Percentiles rank a stretch among this genome's conserved stretches.
These are phyloP conservation scores for Colletotrichum godetiae DNA, from an alignment of 2,329 filamentous ascomycete genomes.

Conservation along the genomic window DNA sequence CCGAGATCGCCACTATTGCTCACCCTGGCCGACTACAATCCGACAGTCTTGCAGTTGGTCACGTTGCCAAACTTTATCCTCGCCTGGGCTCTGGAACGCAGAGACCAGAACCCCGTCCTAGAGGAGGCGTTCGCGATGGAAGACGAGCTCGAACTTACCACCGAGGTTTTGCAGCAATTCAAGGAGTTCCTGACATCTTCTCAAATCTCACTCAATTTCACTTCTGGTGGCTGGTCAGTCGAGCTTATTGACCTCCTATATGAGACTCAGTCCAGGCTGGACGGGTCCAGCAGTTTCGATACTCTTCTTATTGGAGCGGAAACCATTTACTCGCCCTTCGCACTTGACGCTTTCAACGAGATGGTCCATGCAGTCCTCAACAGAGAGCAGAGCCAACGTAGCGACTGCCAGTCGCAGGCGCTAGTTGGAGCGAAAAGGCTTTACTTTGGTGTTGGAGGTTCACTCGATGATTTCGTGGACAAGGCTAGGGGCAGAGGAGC, in stretches of 20 bases:
- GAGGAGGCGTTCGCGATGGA: slow-evolving; percentile 60
- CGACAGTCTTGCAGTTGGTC: slow-evolving; percentile 79
- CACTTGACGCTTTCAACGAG: slow-evolving; percentile 75
- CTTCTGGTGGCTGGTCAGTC: slow-evolving; percentile 81
- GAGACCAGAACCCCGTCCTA: slow-evolving; percentile 50
- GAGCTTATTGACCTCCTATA: slow-evolving; percentile 72
- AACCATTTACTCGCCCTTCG: slow-evolving; percentile 84
- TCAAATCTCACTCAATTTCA: slow-evolving; percentile 70
- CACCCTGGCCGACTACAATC: slow-evolving; percentile 83
- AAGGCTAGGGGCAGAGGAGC: slow-evolving; percentile 61
- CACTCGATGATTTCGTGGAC: slow-evolving; percentile 78
- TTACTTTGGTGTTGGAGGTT: slow-evolving; percentile 88
- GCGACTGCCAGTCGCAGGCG: slow-evolving; percentile 48
- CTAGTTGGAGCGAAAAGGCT: slow-evolving; percentile 81
- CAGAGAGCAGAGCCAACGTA: slow-evolving; percentile 50
- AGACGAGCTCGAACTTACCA: slow-evolving; percentile 73
- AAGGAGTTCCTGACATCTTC: slow-evolving; percentile 59
- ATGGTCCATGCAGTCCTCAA: slow-evolving; percentile 71
- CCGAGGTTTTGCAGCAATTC: slow-evolving; percentile 70
- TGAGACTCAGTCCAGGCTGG: slow-evolving; percentile 36
- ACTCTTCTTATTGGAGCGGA: slow-evolving; percentile 78
- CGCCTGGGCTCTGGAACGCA: slow-evolving; percentile 68
- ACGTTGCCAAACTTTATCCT: slow-evolving; percentile 84
- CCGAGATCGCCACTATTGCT: slow-evolving; percentile 60
- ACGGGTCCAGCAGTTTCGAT: slow-evolving; percentile 21